phyloP scores from a whole-genome alignment of 2,329 filamentous ascomycete genomes.

The Aspergillus sp. region DNA sequence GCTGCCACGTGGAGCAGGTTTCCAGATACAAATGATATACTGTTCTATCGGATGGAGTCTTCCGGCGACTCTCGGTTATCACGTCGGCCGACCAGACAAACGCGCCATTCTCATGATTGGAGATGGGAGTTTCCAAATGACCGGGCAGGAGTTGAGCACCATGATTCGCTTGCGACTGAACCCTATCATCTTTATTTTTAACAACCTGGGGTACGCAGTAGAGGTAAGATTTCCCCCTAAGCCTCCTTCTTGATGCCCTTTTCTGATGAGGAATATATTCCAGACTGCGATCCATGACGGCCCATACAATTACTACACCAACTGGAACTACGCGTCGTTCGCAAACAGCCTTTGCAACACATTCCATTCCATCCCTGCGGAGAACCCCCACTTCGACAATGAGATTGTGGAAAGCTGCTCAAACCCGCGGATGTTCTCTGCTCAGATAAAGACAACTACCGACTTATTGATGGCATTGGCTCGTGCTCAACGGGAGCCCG shows the following conservation, averaged over 20 bases:
- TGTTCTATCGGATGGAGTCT: conserved; percentile 14
- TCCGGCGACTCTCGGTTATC: conserved; percentile 2
- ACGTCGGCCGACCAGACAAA: conserved; percentile 1
- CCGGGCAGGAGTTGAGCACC: conserved; percentile 9
- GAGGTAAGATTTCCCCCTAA: conserved; percentile 2
- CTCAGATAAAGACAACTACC: conserved; percentile 4
- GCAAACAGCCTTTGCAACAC: not conserved
- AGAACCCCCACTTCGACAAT: not conserved
- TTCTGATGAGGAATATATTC: not conserved
- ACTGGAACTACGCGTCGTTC: conserved; percentile 6
- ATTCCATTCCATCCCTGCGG: not conserved
- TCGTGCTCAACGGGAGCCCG: not conserved
- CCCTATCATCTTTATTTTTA: conserved; percentile 7
- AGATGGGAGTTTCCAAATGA: conserved; percentile 16
- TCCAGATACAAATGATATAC: conserved; percentile 10
- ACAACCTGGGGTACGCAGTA: conserved; percentile 9
- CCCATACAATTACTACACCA: conserved; percentile 7
- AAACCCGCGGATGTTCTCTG: not conserved
- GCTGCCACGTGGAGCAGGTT: not conserved
- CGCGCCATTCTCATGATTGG: conserved; percentile 11
- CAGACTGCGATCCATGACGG: conserved; percentile 8
- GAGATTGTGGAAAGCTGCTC: not conserved
- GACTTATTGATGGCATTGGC: conserved; percentile 1
- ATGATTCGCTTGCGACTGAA: conserved; percentile 8
- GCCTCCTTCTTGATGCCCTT: not conserved